Evolutionary conservation across 2,329 filamentous ascomycete species (phyloP).

Genomic region (Chaetomium sp.): DNA sequence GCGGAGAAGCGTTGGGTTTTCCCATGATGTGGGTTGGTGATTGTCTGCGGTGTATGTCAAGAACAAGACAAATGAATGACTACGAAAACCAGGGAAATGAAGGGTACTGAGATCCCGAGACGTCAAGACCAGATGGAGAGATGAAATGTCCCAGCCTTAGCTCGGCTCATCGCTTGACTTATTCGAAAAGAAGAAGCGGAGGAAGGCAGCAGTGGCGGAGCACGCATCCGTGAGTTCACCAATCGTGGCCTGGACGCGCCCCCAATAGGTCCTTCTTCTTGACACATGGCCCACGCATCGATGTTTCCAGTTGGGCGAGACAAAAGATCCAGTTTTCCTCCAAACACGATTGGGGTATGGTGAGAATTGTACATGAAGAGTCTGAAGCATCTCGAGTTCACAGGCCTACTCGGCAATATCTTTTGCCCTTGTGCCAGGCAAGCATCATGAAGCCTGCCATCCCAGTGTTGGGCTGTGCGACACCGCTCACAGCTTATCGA

Average conservation of each 20-base stretch:
- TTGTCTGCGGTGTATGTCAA: background rate
- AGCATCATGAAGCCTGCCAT: background rate
- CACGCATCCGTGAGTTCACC: background rate
- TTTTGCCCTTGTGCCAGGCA: background rate
- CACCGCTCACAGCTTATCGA: background rate
- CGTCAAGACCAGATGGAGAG: conserved; percentile 1
- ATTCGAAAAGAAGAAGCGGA: background rate
- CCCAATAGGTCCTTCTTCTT: background rate
- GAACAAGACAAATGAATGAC: background rate
- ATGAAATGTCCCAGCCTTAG: background rate
- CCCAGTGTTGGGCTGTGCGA: background rate
- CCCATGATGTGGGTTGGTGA: conserved; percentile 32
- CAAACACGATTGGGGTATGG: background rate
- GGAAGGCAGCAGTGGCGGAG: conserved; percentile 23
- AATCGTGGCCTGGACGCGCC: background rate
- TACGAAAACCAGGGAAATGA: background rate
- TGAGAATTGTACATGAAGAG: background rate
- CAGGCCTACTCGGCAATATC: background rate
- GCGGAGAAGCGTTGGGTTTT: conserved; percentile 30
- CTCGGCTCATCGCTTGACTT: background rate
- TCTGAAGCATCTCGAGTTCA: background rate
- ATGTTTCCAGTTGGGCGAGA: background rate
- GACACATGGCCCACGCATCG: conserved; percentile 14
- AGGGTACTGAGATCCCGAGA: background rate
- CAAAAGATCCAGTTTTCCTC: background rate